Base-by-base conservation (phyloP, 1,139 yeast species). In the Candida mesenterica region DNA sequence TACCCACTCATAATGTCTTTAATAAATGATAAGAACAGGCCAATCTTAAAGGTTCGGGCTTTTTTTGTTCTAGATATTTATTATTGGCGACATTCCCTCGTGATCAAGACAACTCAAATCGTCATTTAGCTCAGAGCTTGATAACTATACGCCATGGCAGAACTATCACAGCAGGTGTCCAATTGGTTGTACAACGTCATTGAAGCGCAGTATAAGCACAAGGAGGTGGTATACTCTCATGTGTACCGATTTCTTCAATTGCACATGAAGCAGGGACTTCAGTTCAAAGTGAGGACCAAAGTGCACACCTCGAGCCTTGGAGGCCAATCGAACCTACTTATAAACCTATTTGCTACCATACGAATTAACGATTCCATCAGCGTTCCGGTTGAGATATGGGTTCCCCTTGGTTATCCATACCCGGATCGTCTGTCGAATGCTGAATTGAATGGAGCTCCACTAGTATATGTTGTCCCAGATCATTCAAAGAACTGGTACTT, bases 381-480 rank as follows among this genome's bases (percentile, higher is more conserved):
- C 15, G 68, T 80, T n/a, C 89, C 90, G 0, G 55, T 86, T 9
- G 79, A 79, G 40, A 60, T 89, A 3, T 89, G 96, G 95, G 53
- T 90, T 1, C 95, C 96, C 0, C 69, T 71, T 25, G 64, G 69
- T 18, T 87, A 86, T 49, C 96, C 96, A 0, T 52, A 49, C 18
- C 54, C 49, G 7, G 53, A 50, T 13, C 16, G 20, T 13, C 12
- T 20, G 3, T 26, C 24, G 27, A 16, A 12, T 10, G 25, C 10
- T 9, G 42, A 34, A n/a, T 23, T 28, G 28, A 33, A 38, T 13
- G 49, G 50, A 3, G 71, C 80, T 1, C 97, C 97, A 0, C 50
- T 77, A 15, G 72, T 77, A 0, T 83, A 68, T 52, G 75, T 88
- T 5, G 65, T 71, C 17, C 79, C 84, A 0, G 67, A 68, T 28